These are phyloP conservation scores for Aulographum hederae DNA, from an alignment of 2,329 filamentous ascomycete species.

Conservation along the genomic window DNA sequence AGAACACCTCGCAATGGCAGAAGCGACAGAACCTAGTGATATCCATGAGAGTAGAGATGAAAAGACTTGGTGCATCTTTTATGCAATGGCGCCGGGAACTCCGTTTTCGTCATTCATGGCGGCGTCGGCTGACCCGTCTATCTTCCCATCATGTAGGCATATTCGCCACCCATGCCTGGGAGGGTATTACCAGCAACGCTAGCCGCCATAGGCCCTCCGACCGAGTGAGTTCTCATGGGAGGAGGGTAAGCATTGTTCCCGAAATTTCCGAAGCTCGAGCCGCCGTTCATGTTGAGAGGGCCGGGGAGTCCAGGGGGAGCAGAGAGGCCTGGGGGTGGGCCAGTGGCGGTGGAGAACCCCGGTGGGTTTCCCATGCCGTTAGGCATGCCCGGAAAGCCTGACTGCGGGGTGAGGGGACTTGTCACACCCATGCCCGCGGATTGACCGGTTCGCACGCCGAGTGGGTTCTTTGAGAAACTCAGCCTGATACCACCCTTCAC, in stretches of 20 bases:
- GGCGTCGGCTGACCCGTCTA: neutral
- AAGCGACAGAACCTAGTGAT: neutral
- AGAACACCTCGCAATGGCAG: neutral
- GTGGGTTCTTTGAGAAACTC: slow-evolving; percentile 92
- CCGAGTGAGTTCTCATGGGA: neutral
- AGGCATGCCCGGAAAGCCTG: slow-evolving; percentile 39
- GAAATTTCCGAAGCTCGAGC: slow-evolving; percentile 17
- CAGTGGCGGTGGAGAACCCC: slow-evolving; percentile 47
- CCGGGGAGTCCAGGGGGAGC: slow-evolving; percentile 51
- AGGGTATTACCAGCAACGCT: neutral
- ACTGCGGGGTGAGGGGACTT: slow-evolving; percentile 30
- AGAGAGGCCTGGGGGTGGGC: slow-evolving; percentile 66
- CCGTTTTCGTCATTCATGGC: neutral
- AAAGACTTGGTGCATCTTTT: neutral
- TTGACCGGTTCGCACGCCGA: slow-evolving; percentile 74
- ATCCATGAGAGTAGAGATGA: neutral
- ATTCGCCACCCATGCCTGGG: slow-evolving; percentile 4
- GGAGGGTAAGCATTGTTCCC: slow-evolving; percentile 8
- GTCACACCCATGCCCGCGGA: slow-evolving; percentile 34
- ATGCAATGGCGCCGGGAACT: neutral
- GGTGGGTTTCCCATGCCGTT: slow-evolving; percentile 32
- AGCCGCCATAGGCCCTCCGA: neutral
- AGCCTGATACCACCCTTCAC: slow-evolving; percentile 87
- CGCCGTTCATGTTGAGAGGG: slow-evolving; percentile 12
- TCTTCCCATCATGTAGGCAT: slow-evolving; percentile 5